Percentiles rank a stretch among this genome's conserved stretches.
These are phyloP conservation scores for Sporothrix brunneoviolacea DNA, from an alignment of 2,329 filamentous ascomycete genomes.

Conservation along the genomic window DNA sequence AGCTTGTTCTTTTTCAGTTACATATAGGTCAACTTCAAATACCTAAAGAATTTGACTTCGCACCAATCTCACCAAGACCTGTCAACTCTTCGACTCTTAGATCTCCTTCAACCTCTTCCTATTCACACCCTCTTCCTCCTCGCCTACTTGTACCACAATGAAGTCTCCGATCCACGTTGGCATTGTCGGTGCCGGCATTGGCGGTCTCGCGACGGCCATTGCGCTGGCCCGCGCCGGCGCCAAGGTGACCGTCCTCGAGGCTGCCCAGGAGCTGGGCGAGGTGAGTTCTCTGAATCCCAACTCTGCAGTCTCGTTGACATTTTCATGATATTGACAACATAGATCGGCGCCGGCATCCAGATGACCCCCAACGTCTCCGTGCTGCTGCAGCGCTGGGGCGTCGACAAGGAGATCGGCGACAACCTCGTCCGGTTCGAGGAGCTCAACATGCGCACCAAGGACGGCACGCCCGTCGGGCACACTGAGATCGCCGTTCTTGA, in stretches of 20 bases:
- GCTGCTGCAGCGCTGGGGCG: conserved; percentile 33
- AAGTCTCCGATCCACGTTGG: conserved; percentile 2
- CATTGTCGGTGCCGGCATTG: conserved; percentile 11
- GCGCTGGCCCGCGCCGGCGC: conserved; percentile 29
- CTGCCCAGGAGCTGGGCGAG: conserved; percentile 34
- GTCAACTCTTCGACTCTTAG: too few relatives aligned
- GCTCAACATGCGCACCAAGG: conserved; percentile 32
- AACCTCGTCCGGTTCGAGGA: conserved; percentile 35
- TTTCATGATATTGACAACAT: too few relatives aligned
- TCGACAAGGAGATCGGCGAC: conserved; percentile 33
- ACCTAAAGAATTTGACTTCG: too few relatives aligned
- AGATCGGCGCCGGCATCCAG: conserved; percentile 27
- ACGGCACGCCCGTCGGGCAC: conserved; percentile 32
- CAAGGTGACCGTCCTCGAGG: conserved; percentile 35
- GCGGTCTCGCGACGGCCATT: conserved; percentile 26
- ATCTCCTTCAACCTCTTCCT: too few relatives aligned
- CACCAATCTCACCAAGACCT: too few relatives aligned
- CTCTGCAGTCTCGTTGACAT: too few relatives aligned
- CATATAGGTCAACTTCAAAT: too few relatives aligned
- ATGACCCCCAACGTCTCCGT: conserved; percentile 36
- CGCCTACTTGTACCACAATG: neutral
- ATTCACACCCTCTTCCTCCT: neutral
- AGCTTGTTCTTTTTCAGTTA: too few relatives aligned
- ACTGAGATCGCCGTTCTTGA: conserved; percentile 29
- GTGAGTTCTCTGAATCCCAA: too few relatives aligned